These are phyloP conservation scores for Lactifluus rugatus DNA, from an alignment of 768 basidiomycete genomes.

Conservation along the genomic window DNA sequence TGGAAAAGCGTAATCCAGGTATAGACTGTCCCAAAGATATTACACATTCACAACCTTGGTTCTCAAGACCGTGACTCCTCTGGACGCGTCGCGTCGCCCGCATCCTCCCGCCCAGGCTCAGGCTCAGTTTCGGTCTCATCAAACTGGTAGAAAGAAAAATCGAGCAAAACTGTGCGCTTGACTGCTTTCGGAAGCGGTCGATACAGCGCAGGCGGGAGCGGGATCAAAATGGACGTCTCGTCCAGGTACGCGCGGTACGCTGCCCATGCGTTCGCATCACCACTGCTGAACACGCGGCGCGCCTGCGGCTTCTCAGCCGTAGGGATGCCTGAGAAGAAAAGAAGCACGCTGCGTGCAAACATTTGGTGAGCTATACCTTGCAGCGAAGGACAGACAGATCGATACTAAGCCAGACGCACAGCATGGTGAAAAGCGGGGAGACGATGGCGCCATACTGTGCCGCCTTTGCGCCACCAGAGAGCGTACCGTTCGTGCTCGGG, in stretches of 20 bases:
- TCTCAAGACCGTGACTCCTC: not conserved
- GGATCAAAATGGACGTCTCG: slow-evolving; percentile 51
- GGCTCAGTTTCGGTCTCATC: slow-evolving; percentile 22
- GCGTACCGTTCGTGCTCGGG: slow-evolving; percentile 39
- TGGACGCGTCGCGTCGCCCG: not conserved
- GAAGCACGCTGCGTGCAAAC: slow-evolving; percentile 33
- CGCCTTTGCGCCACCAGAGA: slow-evolving; percentile 34
- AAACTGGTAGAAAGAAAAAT: slow-evolving; percentile 54
- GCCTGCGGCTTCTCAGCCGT: slow-evolving; percentile 61
- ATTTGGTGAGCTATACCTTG: slow-evolving; percentile 20
- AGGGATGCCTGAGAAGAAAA: slow-evolving; percentile 64
- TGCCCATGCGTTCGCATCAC: slow-evolving; percentile 32
- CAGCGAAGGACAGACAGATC: not conserved
- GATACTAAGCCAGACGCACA: slow-evolving; percentile 35
- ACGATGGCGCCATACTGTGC: slow-evolving; percentile 54
- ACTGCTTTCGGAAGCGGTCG: slow-evolving; percentile 38
- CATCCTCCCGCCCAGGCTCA: too few relatives aligned
- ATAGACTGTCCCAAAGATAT: not conserved
- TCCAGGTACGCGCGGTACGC: slow-evolving; percentile 47
- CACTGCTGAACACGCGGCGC: slow-evolving; percentile 26
- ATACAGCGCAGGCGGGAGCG: slow-evolving; percentile 49
- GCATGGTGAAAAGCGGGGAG: slow-evolving; percentile 54
- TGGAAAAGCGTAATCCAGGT: not conserved
- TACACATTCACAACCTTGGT: not conserved
- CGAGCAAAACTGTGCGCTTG: slow-evolving; percentile 48